Base-by-base conservation (phyloP, 2,329 filamentous ascomycete genomes). In the Microsporum ferrugineum region DNA sequence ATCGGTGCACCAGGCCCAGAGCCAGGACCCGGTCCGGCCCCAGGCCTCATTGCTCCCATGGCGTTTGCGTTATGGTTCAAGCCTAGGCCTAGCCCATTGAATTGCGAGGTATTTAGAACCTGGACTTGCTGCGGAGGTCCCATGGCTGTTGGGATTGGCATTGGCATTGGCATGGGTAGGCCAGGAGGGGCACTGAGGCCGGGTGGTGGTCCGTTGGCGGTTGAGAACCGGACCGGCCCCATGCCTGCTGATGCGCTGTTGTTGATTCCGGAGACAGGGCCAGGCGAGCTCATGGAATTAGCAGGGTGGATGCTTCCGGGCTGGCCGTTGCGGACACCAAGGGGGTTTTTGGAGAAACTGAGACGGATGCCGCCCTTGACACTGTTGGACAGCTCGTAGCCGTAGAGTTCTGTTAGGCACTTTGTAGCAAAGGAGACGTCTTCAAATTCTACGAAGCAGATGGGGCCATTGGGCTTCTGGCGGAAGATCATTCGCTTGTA, bases 371-470 rank as follows among this genome's bases (percentile, higher is more conserved):
- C 94, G 5, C 92, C 92, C 72, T 96, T 96, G 70, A 90, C 83
- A 69, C 91, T 96, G 75, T 96, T 96, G 71, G 91, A 90, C 36
- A 97, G 81, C 57, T 84, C 85, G 57, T 88, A 84, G 0, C 94
- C 94, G 69, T 97, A 96, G 1, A 97, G 80, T 61, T 96, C 90
- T 65, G 91, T 85, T 2, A 97, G 80, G 0, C 91, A 88, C 74
- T 94, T 95, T 47, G 92, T 96, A 0, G 94, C 92, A 69, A 90
- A 92, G 1, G 89, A 88, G 8, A 95, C 82, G 68, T 96, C 91
- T 69, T 97, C 92, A 68, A 97, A 99, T 73, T 99, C 94, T 41
- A 99, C 94, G 73, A 97, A 97, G 72, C 94, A 97, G 91, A 97
- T 97, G 1, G 92, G 92, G 0, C 92, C 92, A 68, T 96, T 96